Percentiles rank a stretch among this genome's conserved stretches.
Conservation (phyloP, 306 rosid genomes). For the Castanea mollissima region DNA sequence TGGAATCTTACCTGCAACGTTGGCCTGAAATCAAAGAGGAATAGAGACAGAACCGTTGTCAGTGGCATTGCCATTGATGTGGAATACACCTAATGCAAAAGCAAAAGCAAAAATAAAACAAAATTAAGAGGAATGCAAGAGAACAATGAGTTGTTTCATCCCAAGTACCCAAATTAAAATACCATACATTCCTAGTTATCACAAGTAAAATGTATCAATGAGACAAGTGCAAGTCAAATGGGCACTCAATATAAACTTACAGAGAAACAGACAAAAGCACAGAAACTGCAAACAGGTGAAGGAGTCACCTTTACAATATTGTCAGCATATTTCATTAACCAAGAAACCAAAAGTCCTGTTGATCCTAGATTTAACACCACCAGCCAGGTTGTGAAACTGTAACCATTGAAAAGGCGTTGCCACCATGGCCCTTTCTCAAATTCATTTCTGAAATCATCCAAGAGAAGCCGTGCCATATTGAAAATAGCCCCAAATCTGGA, state of each 20-base stretch:
- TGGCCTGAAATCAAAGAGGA: conserved; percentile 81
- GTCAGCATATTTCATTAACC: conserved; percentile 98
- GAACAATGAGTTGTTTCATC: neutral
- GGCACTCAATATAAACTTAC: neutral
- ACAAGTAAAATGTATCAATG: too few relatives aligned
- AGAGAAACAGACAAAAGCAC: neutral
- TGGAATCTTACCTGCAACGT: conserved; percentile 63
- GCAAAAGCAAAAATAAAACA: neutral
- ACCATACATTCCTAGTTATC: too few relatives aligned
- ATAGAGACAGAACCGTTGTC: conserved; percentile 66
- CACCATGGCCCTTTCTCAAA: conserved; percentile 97
- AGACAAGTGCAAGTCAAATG: too few relatives aligned
- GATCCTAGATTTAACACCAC: conserved; percentile 94
- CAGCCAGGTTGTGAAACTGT: conserved; percentile 78
- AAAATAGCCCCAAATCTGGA: conserved; percentile 88
- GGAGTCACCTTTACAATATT: conserved; percentile 85
- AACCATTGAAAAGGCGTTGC: conserved; percentile 87
- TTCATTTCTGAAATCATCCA: conserved; percentile 86
- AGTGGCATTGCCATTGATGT: conserved; percentile 98
- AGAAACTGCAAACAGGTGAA: neutral
- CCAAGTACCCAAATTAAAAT: neutral
- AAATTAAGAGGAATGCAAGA: neutral
- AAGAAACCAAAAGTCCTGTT: conserved; percentile 89
- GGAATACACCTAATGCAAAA: conserved; percentile 62
- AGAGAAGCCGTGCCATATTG: conserved; percentile 74